Percentiles rank a stretch among this genome's conserved stretches.
Conservation (phyloP, 345 rosid genomes). For the Camelina hispida region DNA sequence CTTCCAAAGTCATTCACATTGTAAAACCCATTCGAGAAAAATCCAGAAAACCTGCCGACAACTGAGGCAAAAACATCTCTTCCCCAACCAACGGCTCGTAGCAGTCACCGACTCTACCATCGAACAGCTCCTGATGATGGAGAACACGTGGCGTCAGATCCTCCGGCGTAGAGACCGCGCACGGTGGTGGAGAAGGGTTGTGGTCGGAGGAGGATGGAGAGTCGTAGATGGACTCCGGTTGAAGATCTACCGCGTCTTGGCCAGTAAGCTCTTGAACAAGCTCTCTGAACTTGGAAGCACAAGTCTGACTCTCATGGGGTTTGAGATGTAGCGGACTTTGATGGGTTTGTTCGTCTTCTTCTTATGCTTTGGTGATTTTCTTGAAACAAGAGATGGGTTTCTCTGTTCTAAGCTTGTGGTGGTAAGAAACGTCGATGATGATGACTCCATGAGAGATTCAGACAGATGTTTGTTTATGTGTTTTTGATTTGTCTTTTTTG, state of each 20-base stretch:
- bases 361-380: constrained; percentile 30
- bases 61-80: constrained; percentile 35
- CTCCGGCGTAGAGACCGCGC: constrained; percentile 1
- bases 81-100: constrained; percentile 38
- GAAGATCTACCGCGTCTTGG: constrained; percentile 71
- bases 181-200: constrained; percentile 42
- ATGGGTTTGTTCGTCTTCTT: constrained; percentile 45
- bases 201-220: constrained; percentile 17
- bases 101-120: constrained; percentile 11
- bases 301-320: constrained; percentile 75
- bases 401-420: constrained; percentile 25
- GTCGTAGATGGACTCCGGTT: constrained; percentile 16
- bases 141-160: constrained; percentile 26
- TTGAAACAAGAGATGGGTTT: constrained; percentile 21
- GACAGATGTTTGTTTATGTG: not conserved
- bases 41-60: constrained; percentile 46
- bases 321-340: constrained; percentile 84
- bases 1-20: constrained; percentile 42
- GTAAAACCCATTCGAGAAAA: constrained; percentile 40
- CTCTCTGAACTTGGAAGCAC: constrained; percentile 77
- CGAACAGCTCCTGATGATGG: constrained; percentile 29
- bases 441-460: constrained; percentile 40
- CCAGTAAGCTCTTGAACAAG: constrained; percentile 90
- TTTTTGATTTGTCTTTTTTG: not conserved
- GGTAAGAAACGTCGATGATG: constrained; percentile 36